Base-by-base conservation (phyloP, 2,329 filamentous ascomycete species). In the Cladosporium sp. region DNA sequence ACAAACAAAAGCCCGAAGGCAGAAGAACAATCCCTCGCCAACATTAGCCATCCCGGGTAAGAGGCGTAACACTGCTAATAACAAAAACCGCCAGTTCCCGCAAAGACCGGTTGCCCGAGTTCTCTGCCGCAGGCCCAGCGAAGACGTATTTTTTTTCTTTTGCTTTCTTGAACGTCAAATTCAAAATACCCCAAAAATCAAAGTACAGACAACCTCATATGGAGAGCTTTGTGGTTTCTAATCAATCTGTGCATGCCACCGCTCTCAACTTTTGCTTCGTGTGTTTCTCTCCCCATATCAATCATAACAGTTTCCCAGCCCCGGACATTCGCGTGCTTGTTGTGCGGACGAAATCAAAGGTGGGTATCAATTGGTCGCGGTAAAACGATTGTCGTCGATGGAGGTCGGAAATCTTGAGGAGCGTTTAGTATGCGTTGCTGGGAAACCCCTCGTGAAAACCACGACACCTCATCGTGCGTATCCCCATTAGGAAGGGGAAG, bases 281-380 rank as follows among this genome's bases (percentile, higher is more conserved):
- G 18, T 44, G 38, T 36, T 47, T 24, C 24, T 24, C 21, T n/a
- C 49, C 44, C 51, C n/a, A 21, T 47, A 4, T 47, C 41, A 44
- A 32, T 44, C 44, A 41, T 44, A 30, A n/a, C 41, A 47, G 41
- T 47, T 47, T 32, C 24, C 38, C 49, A 44, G 15, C 61, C 51
- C 26, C 61, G 26, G 51, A 55, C 12, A 28, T 44, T 64, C 61
- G 61, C 55, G 51, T 64, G 61, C 61, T 55, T 64, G 28, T 55
- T 7, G 26, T 52, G 51, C 51, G n/a, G 61, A 32, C 51, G 26
- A 64, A 64, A 47, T 55, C 61, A 64, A 62, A 64, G 36, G 34
- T 57, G 61, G 61, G 61, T 64, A 64, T 64, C 51, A 64, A 28
- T 55, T 64, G 34, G 49, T 64, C 51, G 61, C 38, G 36, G 34